A percentile compares a stretch with the other conserved stretches of the same genome.
These are phyloP conservation scores for Trametes sp. DNA, from an alignment of 1,284 basidiomycete genomes.

Conservation along the genomic window DNA sequence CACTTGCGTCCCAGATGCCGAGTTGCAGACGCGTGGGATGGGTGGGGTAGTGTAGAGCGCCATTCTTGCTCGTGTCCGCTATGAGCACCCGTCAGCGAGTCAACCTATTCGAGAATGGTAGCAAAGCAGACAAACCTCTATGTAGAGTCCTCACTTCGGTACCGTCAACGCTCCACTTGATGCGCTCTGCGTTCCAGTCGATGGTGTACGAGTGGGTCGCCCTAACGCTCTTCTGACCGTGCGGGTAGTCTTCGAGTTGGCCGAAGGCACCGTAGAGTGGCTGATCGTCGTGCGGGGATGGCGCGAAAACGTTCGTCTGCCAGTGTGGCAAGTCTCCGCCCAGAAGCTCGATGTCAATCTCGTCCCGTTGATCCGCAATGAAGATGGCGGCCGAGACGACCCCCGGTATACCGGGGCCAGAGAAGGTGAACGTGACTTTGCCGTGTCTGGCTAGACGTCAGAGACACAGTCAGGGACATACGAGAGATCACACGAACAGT, in stretches of 20 bases:
- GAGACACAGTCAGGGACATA: background rate
- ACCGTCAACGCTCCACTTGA: constrained; percentile 54
- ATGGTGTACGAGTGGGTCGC: constrained; percentile 50
- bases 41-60: constrained; percentile 47
- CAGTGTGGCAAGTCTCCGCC: constrained; percentile 49
- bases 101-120: too few species aligned
- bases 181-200: constrained; percentile 50
- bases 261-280: constrained; percentile 52
- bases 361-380: constrained; percentile 48
- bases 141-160: constrained; percentile 45
- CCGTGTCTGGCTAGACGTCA: constrained; percentile 44
- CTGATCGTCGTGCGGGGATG: constrained; percentile 41
- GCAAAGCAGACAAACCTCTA: constrained; percentile 40
- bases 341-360: constrained; percentile 56
- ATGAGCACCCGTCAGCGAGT: background rate
- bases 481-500: constrained; percentile 35
- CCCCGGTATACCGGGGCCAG: constrained; percentile 45
- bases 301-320: constrained; percentile 56
- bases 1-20: constrained; percentile 59
- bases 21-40: constrained; percentile 48
- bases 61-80: constrained; percentile 49
- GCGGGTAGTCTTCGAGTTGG: constrained; percentile 42
- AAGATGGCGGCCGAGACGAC: constrained; percentile 51
- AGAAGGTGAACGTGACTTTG: constrained; percentile 46
- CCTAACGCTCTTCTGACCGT: constrained; percentile 33